A percentile compares a stretch with the other conserved stretches of the same genome.
These are phyloP conservation scores for Penicillium cataractarum DNA, from an alignment of 495 filamentous ascomycete species.

Conservation along the genomic window DNA sequence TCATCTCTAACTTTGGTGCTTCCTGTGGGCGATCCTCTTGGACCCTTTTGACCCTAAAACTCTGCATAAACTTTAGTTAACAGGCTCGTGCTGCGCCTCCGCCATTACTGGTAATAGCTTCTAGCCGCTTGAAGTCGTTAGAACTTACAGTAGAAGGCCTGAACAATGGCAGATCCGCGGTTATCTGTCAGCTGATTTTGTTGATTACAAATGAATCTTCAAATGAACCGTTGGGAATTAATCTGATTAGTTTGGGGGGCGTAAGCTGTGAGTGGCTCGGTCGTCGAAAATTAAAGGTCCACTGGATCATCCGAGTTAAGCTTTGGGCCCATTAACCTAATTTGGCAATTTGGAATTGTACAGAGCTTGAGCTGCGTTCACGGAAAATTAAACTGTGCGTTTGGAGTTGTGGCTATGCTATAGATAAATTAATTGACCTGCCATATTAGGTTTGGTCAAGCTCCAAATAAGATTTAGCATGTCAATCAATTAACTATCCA, in stretches of 20 bases:
- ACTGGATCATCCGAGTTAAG: neutral
- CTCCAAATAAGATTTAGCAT: neutral
- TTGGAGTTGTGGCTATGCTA: neutral
- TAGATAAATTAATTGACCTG: neutral
- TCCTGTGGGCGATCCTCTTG: neutral
- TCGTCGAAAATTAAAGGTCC: neutral
- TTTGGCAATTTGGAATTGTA: neutral
- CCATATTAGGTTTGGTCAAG: neutral
- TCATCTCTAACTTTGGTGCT: neutral
- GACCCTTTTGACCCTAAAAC: neutral
- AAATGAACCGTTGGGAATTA: neutral
- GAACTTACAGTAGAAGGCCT: no score
- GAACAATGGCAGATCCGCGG: neutral
- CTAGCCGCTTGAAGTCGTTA: neutral
- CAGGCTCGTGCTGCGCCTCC: neutral
- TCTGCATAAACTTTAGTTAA: neutral
- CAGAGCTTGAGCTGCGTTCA: neutral
- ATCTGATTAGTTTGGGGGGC: neutral
- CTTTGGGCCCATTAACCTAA: neutral
- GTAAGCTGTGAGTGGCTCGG: neutral
- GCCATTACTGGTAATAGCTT: neutral
- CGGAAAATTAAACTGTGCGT: neutral
- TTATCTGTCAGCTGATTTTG: neutral
- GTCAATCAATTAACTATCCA: neutral
- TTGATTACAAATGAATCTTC: neutral